Base-by-base conservation (phyloP, 441 rosid species). In the Isatis lusitanica region DNA sequence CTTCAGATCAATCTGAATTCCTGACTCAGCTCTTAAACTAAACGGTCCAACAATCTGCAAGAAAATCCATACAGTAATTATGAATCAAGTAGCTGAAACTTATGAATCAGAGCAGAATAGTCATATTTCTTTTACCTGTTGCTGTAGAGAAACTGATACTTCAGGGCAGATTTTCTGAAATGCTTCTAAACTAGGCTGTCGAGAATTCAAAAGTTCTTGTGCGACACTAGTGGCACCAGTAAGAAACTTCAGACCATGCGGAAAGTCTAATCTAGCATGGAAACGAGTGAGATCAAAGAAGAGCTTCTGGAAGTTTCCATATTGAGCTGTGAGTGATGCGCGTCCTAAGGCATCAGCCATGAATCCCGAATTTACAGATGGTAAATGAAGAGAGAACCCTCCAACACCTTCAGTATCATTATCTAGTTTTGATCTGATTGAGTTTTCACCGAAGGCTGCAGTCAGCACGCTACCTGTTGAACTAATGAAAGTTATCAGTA, bases 21-120 rank as follows among this genome's bases (percentile, higher is more conserved):
- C 91, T 3, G 94, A 80, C 78, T 94, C 99, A 3, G 85, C 89
- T 84, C 90, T 88, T 63, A 92, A 84, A 82, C 92, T 92, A 86
- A 94, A 92, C 15, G 98, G 97, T 72, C 97, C 98, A 43, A 81
- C 89, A 80, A 94, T 83, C 98, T 94, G 90, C 83, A 88, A 67
- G 55, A 63, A 80, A 42, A 75, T 18, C 33, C 43, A 11, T n/a
- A 50, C 1, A 70, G 52, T 48, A 13, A 1, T 50, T 38, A 63
- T 60, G 2, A 78, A 43, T 28, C 70, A 73, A 68, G 70, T 16
- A 65, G 33, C 48, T 12, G 62, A 71, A 70, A 75, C 48, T 43
- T 46, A 70, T 56, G 66, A 63, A 56, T 15, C 55, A 21, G 36
- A 31, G 68, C 17, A 74, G 57, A 30, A 39, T 50, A 26, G 51